phyloP scores from a whole-genome alignment of 179 eudicot genomes.

The Silene coronaria region DNA sequence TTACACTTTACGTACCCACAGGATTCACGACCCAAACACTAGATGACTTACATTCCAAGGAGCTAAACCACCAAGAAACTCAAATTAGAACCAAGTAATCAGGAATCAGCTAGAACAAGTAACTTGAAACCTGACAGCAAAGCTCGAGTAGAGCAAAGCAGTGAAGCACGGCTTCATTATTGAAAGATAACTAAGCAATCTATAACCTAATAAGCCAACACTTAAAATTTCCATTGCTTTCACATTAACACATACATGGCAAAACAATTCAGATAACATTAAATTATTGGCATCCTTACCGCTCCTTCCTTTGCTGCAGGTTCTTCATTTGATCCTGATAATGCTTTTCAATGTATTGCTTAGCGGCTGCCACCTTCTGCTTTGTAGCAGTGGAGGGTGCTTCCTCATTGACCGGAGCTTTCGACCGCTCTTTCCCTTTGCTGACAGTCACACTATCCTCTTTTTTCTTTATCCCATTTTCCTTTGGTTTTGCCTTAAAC shows the following conservation, averaged over 20 bases:
- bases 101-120: not conserved
- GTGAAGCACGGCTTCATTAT: not conserved
- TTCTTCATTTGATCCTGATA: constrained; percentile 95
- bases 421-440: constrained; percentile 57
- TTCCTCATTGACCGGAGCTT: constrained; percentile 53
- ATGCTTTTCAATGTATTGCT: constrained; percentile 93
- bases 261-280: not conserved
- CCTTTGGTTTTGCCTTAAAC: constrained; percentile 53
- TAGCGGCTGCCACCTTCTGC: constrained; percentile 85
- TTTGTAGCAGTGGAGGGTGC: constrained; percentile 64
- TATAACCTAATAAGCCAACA: not conserved
- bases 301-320: constrained; percentile 81
- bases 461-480: constrained; percentile 56
- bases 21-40: not conserved
- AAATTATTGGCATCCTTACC: constrained; percentile 28
- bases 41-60: not conserved
- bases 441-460: constrained; percentile 33
- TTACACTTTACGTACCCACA: not conserved
- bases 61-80: not conserved
- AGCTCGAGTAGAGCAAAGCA: not conserved
- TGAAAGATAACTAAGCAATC: not conserved
- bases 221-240: not conserved
- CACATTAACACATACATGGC: not conserved
- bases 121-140: not conserved
- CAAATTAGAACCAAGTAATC: not conserved